Percentiles rank a stretch among this genome's conserved stretches.
Conservation (phyloP, 768 basidiomycete genomes). For the Pisolithus microcarpus region DNA sequence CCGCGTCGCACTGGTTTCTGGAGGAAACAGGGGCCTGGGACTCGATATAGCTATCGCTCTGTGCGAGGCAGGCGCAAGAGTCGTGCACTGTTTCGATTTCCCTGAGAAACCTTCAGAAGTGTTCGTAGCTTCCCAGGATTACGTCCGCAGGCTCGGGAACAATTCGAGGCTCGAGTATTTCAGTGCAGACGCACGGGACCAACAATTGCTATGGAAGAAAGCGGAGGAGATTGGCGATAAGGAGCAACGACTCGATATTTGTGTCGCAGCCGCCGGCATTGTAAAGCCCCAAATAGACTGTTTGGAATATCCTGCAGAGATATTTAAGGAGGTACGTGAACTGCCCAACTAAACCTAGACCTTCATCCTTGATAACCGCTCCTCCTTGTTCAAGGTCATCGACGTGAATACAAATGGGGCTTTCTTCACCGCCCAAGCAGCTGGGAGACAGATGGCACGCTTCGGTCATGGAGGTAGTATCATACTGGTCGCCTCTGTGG, state of each 20-base stretch:
- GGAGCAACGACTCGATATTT: slow-evolving; percentile 68
- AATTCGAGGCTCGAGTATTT: slow-evolving; percentile 51
- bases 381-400: slow-evolving; percentile 39
- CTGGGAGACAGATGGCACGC: slow-evolving; percentile 49
- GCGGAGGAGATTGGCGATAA: slow-evolving; percentile 54
- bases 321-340: slow-evolving; percentile 52
- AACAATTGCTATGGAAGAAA: slow-evolving; percentile 49
- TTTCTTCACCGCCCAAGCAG: slow-evolving; percentile 55
- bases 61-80: slow-evolving; percentile 64
- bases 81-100: slow-evolving; percentile 64
- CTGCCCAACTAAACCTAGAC: background rate
- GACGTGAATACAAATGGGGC: slow-evolving; percentile 60
- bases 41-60: slow-evolving; percentile 75
- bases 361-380: background rate
- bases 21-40: slow-evolving; percentile 64
- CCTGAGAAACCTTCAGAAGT: slow-evolving; percentile 49
- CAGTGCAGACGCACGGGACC: slow-evolving; percentile 57
- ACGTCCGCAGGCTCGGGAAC: slow-evolving; percentile 40
- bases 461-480: slow-evolving; percentile 45
- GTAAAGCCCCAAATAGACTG: slow-evolving; percentile 53
- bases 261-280: slow-evolving; percentile 74
- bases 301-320: slow-evolving; percentile 55
- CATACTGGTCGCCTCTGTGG: slow-evolving; percentile 54
- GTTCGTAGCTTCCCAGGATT: slow-evolving; percentile 49
- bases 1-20: slow-evolving; percentile 56